Conservation (phyloP, 2,329 filamentous ascomycete species). For the Botrytis cinerea region DNA sequence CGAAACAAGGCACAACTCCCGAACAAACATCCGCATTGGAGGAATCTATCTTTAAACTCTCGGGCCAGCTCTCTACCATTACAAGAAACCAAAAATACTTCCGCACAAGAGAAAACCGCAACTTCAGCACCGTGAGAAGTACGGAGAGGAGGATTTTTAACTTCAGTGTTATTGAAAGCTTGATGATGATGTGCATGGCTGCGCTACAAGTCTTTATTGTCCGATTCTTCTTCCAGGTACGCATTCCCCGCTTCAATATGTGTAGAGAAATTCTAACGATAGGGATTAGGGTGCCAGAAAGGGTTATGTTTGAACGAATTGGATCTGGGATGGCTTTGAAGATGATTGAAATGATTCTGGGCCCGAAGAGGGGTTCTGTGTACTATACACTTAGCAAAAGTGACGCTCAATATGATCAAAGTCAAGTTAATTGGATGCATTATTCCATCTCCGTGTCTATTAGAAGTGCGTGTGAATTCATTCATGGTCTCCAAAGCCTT, state of each 20-base stretch:
- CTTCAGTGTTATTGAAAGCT: conserved; percentile 90
- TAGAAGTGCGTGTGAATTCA: neutral
- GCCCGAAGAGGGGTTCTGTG: conserved; percentile 25
- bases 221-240: conserved; percentile 95
- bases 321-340: conserved; percentile 17
- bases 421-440: conserved; percentile 8
- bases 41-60: conserved; percentile 90
- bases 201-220: conserved; percentile 96
- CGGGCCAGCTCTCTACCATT: conserved; percentile 88
- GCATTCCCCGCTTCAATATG: conserved; percentile 26
- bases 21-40: conserved; percentile 89
- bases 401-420: conserved; percentile 11
- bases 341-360: conserved; percentile 23
- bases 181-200: conserved; percentile 93
- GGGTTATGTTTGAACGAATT: conserved; percentile 61
- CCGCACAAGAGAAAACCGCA: conserved; percentile 96
- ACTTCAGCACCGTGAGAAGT: conserved; percentile 96
- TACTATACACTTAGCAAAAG: conserved; percentile 20
- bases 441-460: neutral
- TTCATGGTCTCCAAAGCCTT: neutral
- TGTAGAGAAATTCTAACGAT: neutral
- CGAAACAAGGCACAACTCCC: conserved; percentile 82
- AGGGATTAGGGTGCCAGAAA: conserved; percentile 61
- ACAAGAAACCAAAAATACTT: conserved; percentile 99
- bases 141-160: conserved; percentile 96